phyloP scores from a whole-genome alignment of 192 early-diverging fungal genomes.

The Helicostylum pulchrum region DNA sequence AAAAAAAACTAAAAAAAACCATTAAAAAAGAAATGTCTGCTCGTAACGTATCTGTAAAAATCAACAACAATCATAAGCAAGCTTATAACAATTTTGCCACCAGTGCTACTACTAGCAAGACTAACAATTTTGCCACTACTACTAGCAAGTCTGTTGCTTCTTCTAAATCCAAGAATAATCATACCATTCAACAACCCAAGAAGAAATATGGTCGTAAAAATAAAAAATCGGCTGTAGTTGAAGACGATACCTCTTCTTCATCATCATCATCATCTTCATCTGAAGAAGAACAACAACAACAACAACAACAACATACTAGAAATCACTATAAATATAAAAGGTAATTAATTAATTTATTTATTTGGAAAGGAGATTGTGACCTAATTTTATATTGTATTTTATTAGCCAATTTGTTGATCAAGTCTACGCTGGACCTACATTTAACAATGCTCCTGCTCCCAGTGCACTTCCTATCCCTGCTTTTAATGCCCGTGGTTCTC shows the following conservation, averaged over 20 bases:
- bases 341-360: too few relatives aligned
- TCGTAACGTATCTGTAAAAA: conserved; percentile 10
- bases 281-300: conserved; percentile 1
- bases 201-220: background rate
- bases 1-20: background rate
- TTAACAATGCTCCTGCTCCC: conserved; percentile 57
- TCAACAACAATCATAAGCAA: background rate
- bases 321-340: too few relatives aligned
- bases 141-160: background rate
- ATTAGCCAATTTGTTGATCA: conserved; percentile 13
- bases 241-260: background rate
- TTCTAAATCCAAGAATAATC: too few relatives aligned
- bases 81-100: background rate
- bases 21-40: conserved; percentile 3
- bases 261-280: conserved; percentile 2
- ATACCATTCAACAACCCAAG: background rate
- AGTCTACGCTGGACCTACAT: conserved; percentile 55
- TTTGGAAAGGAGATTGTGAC: too few relatives aligned
- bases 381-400: background rate
- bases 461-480: conserved; percentile 53
- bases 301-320: background rate
- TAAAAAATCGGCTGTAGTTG: background rate
- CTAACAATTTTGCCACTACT: background rate
- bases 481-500: conserved; percentile 35
- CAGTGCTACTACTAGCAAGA: background rate